Evolutionary conservation across 345 rosid species (phyloP).

Genomic region (thale cress (Arabidopsis thaliana)): DNA sequence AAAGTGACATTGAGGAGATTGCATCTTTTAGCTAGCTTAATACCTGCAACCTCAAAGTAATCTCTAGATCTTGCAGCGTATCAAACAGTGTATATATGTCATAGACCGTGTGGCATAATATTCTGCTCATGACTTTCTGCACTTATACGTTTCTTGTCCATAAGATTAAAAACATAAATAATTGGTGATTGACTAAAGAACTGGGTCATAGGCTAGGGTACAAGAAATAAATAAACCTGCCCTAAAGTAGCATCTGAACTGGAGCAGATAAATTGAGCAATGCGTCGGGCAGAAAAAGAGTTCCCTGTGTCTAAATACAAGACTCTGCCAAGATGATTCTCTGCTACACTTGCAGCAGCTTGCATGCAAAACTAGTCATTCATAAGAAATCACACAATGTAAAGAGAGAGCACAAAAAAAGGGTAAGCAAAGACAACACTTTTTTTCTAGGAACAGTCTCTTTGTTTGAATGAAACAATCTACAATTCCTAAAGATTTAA

Average conservation of each 20-base stretch:
- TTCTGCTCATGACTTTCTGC: constrained; percentile 64
- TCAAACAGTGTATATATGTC: constrained; percentile 75
- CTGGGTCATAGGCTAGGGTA: not conserved
- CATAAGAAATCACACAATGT: constrained; percentile 24
- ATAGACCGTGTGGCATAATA: constrained; percentile 63
- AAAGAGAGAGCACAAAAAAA: constrained; percentile 6
- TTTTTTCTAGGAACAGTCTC: constrained; percentile 11
- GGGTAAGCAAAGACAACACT: not conserved
- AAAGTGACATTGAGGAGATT: constrained; percentile 19
- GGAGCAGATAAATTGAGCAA: constrained; percentile 53
- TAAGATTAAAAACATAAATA: not conserved
- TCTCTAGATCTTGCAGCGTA: constrained; percentile 60
- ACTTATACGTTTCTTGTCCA: constrained; percentile 39
- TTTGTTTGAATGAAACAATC: constrained; percentile 4
- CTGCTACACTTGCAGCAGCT: constrained; percentile 64
- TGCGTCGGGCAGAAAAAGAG: constrained; percentile 76
- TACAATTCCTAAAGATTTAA: not conserved
- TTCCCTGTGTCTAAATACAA: constrained; percentile 77
- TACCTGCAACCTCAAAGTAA: constrained; percentile 64
- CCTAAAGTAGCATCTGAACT: constrained; percentile 42
- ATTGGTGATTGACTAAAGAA: constrained; percentile 3
- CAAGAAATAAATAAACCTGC: constrained; percentile 47
- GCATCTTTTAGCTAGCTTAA: constrained; percentile 22
- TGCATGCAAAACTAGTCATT: constrained; percentile 65
- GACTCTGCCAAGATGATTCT: constrained; percentile 52